Evolutionary conservation across 1,139 yeast genomes (phyloP).

Genomic region (Scheffersomyces stambukii): DNA sequence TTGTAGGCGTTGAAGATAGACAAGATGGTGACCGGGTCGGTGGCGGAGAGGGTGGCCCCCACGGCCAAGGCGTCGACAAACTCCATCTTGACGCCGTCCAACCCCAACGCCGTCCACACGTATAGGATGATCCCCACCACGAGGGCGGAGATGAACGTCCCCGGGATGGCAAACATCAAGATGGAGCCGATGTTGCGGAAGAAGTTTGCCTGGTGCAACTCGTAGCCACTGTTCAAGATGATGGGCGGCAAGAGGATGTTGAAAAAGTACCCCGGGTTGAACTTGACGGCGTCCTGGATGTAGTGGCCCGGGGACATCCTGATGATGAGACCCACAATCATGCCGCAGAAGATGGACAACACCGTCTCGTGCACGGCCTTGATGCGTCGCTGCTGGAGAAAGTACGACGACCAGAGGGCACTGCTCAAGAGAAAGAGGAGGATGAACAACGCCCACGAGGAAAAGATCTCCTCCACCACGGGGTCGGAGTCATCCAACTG

Average conservation of each 20-base stretch:
- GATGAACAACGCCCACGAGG: slow-evolving; percentile 95
- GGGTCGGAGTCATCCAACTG: slow-evolving; percentile 66
- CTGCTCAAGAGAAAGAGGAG: slow-evolving; percentile 73
- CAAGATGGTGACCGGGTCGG: slow-evolving; percentile 96
- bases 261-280: slow-evolving; percentile 91
- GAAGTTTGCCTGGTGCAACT: slow-evolving; percentile 91
- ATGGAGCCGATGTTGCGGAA: slow-evolving; percentile 90
- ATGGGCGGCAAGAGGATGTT: slow-evolving; percentile 94
- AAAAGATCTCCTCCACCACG: slow-evolving; percentile 91
- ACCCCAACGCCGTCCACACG: slow-evolving; percentile 87
- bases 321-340: slow-evolving; percentile 89
- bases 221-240: slow-evolving; percentile 93
- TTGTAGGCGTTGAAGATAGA: slow-evolving; percentile 96
- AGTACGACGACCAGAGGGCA: slow-evolving; percentile 94
- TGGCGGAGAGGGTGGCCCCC: slow-evolving; percentile 96
- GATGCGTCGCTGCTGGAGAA: slow-evolving; percentile 83
- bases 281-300: slow-evolving; percentile 94
- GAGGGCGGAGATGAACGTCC: slow-evolving; percentile 87
- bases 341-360: slow-evolving; percentile 90
- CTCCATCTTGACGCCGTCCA: slow-evolving; percentile 83
- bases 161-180: slow-evolving; percentile 93
- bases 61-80: slow-evolving; percentile 96
- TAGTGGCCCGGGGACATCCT: slow-evolving; percentile 93
- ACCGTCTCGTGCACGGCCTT: slow-evolving; percentile 97
- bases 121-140: slow-evolving; percentile 83